Base-by-base conservation (phyloP, 306 rosid genomes). In the Fragaria nilgerrensis region DNA sequence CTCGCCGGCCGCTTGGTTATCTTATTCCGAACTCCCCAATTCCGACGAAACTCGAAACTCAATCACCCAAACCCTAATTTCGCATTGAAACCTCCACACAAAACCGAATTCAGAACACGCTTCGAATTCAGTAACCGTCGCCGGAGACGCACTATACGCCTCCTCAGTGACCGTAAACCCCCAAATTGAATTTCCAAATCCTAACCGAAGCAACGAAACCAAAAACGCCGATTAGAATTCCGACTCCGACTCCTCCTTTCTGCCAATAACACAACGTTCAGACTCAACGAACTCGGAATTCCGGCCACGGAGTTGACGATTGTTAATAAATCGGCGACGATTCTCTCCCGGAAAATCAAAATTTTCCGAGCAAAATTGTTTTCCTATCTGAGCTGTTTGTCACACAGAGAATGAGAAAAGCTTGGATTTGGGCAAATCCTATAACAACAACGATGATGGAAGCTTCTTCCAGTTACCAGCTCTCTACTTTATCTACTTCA, bases 1-100 rank as follows among this genome's bases (percentile, higher is more conserved):
- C 87, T 92, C 92, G 78, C 53, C 44, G 90, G 86, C 47, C 90
- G 89, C 73, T 95, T 90, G 75, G 86, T 80, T 74, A 88, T 85
- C 97, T 92, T 95, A 73, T 55, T 84, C 78, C 41, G 34, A 86
- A 71, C 84, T 83, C 45, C 81, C 73, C 72, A 71, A 70, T 49
- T 50, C 59, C 70, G n/a, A 55, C 52, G 32, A 66, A 59, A 14
- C 19, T 14, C 68, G 6, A 52, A 17, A n/a, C 43, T 20, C 50
- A 47, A 68, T 1, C 66, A 47, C 13, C 32, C 34, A 87, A 89
- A 91, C 90, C 94, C 96, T 91, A 89, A 89, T 82, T 87, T 77
- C 88, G 72, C 76, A 69, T 78, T 52, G 65, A 68, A 52, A 5
- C 79, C 22, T 81, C 79, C 47, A 78, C 25, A 78, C 25, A 69